Base-by-base conservation (phyloP, 2,329 filamentous ascomycete genomes). In the Clarireedia homoeocarpa region DNA sequence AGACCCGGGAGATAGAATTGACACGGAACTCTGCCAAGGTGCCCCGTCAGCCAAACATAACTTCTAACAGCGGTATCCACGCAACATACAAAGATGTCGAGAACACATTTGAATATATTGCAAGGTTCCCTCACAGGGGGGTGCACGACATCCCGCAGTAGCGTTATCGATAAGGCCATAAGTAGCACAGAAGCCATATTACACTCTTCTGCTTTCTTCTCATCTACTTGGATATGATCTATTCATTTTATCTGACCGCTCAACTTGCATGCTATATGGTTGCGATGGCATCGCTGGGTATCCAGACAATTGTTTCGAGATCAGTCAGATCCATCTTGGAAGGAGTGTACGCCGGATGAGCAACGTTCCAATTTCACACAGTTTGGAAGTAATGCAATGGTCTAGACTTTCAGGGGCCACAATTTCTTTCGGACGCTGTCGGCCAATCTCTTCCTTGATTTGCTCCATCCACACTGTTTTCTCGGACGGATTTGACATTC, bases 131-230 rank as follows among this genome's bases (percentile, higher is more conserved):
- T 26, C 9, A 26, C 17, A 20, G 23, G 23, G 40, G 44, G 44
- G 20, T 26, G 44, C 53, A 51, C 53, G 40, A 27, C 47, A 55
- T 48, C 26, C 26, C 38, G 40, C 49, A 49, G 44, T 46, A 46
- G 44, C 44, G 30, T 55, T 55, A 55, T 55, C 53, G 53, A 55
- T 50, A 55, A 55, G 53, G 44, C 44, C 40, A 20, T 17, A 15
- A 17, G 27, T 46, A n/a, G 15, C 24, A 44, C 38, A 46, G 44
- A 38, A 14, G n/a, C 20, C 30, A 34, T 44, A 15, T 15, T 46
- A 4, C 24, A 46, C 5, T 24, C 10, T 20, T 24, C 20, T 23
- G 10, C 42, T 14, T n/a, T n/a, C 39, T 40, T n/a, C 14, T 40
- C 39, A 6, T 40, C 17, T 20, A 40, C 17, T 40, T 40, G 6